Conservation (phyloP, 2,329 filamentous ascomycete genomes). For the Blumeriella jaapii region DNA sequence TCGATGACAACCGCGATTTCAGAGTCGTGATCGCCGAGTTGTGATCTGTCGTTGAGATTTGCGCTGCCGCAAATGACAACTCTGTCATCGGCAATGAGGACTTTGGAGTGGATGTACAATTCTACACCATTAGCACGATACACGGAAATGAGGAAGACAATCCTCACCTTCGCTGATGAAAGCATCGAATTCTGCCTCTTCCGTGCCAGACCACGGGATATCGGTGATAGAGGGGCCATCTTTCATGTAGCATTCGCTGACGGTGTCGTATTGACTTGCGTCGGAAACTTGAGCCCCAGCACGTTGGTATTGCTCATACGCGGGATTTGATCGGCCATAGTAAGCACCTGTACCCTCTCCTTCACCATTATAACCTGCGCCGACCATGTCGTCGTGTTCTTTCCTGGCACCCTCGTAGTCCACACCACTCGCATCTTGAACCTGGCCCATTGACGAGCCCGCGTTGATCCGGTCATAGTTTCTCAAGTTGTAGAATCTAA, state of each 20-base stretch:
- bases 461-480: slow-evolving; percentile 77
- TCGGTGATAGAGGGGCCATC: slow-evolving; percentile 55
- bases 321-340: slow-evolving; percentile 26
- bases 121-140: slow-evolving; percentile 26
- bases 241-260: slow-evolving; percentile 76
- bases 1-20: slow-evolving; percentile 87
- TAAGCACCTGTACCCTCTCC: slow-evolving; percentile 29
- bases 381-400: slow-evolving; percentile 49
- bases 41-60: slow-evolving; percentile 52
- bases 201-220: slow-evolving; percentile 42
- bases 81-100: slow-evolving; percentile 72
- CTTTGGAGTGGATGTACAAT: slow-evolving; percentile 53
- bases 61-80: slow-evolving; percentile 69
- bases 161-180: slow-evolving; percentile 44
- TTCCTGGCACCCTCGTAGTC: slow-evolving; percentile 54
- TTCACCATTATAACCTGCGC: slow-evolving; percentile 31
- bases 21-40: slow-evolving; percentile 74
- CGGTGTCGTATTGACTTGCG: slow-evolving; percentile 57
- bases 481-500: slow-evolving; percentile 75
- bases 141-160: neutral
- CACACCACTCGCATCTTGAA: slow-evolving; percentile 52
- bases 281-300: slow-evolving; percentile 44
- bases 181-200: slow-evolving; percentile 45
- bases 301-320: slow-evolving; percentile 52
- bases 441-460: slow-evolving; percentile 46